A percentile compares a stretch with the other conserved stretches of the same genome.
Evolutionary conservation across 192 early-diverging fungal genomes (phyloP).

Genomic region (Podila epicladia): DNA sequence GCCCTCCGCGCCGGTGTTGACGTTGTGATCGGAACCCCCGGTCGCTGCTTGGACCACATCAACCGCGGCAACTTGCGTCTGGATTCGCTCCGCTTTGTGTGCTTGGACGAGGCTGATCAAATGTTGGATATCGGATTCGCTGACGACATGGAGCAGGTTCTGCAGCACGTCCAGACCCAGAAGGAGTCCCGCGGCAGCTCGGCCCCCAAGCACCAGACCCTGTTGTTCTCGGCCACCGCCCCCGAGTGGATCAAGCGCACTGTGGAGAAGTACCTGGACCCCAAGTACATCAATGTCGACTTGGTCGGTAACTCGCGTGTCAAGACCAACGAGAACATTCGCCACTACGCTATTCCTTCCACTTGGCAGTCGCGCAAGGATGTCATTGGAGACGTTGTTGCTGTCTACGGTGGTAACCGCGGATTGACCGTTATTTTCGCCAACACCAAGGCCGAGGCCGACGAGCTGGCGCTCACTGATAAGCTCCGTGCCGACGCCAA

Average conservation of each 20-base stretch:
- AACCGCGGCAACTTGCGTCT: slow-evolving; percentile 82
- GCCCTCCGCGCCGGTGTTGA: slow-evolving; percentile 81
- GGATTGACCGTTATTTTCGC: slow-evolving; percentile 95
- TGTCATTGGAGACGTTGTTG: slow-evolving; percentile 94
- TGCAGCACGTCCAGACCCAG: slow-evolving; percentile 80
- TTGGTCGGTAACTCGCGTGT: slow-evolving; percentile 86
- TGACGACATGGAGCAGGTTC: slow-evolving; percentile 83
- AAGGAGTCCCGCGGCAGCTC: slow-evolving; percentile 59
- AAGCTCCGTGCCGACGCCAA: slow-evolving; percentile 80
- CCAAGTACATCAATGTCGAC: slow-evolving; percentile 77
- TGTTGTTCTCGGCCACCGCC: slow-evolving; percentile 87
- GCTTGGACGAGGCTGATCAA: slow-evolving; percentile 87
- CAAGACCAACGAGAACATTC: slow-evolving; percentile 90
- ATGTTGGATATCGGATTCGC: slow-evolving; percentile 87
- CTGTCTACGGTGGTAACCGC: slow-evolving; percentile 81
- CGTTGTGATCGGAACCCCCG: slow-evolving; percentile 86
- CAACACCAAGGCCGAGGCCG: slow-evolving; percentile 92
- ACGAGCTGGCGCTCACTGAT: slow-evolving; percentile 79
- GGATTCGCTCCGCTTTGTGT: slow-evolving; percentile 65
- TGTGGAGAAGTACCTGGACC: slow-evolving; percentile 64
- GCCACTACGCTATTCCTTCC: slow-evolving; percentile 86
- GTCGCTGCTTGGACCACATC: slow-evolving; percentile 83
- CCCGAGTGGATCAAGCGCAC: slow-evolving; percentile 82
- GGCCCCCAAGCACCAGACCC: slow-evolving; percentile 68
- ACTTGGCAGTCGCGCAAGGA: slow-evolving; percentile 91